A percentile compares a stretch with the other conserved stretches of the same genome.
Evolutionary conservation across 2,329 filamentous ascomycete species (phyloP).

Genomic region (Diaporthe sp.): DNA sequence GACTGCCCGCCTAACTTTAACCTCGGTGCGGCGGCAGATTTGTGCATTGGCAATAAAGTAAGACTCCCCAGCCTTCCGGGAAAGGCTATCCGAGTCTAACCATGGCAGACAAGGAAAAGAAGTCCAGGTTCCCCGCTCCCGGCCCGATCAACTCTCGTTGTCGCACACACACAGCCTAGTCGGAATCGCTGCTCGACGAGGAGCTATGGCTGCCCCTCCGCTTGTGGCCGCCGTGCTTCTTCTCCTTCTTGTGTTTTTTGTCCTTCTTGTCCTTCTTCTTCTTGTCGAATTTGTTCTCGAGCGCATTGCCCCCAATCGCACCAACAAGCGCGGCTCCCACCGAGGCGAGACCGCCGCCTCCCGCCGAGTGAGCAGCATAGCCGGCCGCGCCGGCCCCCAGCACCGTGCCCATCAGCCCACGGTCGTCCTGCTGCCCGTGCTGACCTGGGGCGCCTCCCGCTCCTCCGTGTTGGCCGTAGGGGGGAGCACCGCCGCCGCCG

Average conservation of each 20-base stretch:
- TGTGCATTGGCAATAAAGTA: not conserved
- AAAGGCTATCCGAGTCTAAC: too few relatives aligned
- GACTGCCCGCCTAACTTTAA: not conserved
- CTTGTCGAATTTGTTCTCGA: constrained; percentile 54
- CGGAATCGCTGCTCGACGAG: constrained; percentile 33
- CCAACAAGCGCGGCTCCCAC: constrained; percentile 65
- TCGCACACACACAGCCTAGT: constrained; percentile 2
- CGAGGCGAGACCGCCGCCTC: constrained; percentile 65
- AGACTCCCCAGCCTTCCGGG: too few relatives aligned
- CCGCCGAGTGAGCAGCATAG: constrained; percentile 66
- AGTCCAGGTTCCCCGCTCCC: too few relatives aligned
- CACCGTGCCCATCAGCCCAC: constrained; percentile 68
- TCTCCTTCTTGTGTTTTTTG: constrained; percentile 37
- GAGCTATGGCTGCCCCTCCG: constrained; percentile 34
- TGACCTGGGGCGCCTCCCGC: constrained; percentile 26
- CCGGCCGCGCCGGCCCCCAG: constrained; percentile 67
- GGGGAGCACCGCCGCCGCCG: not conserved
- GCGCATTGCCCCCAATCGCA: constrained; percentile 67
- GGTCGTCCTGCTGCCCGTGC: constrained; percentile 58
- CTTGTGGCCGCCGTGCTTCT: constrained; percentile 28
- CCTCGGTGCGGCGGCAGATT: not conserved
- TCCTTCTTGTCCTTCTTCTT: constrained; percentile 60
- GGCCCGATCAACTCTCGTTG: not conserved
- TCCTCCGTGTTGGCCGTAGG: not conserved
- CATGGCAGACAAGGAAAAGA: not conserved